Evolutionary conservation across 2,329 filamentous ascomycete genomes (phyloP).

Genomic region (Botrytis elliptica): DNA sequence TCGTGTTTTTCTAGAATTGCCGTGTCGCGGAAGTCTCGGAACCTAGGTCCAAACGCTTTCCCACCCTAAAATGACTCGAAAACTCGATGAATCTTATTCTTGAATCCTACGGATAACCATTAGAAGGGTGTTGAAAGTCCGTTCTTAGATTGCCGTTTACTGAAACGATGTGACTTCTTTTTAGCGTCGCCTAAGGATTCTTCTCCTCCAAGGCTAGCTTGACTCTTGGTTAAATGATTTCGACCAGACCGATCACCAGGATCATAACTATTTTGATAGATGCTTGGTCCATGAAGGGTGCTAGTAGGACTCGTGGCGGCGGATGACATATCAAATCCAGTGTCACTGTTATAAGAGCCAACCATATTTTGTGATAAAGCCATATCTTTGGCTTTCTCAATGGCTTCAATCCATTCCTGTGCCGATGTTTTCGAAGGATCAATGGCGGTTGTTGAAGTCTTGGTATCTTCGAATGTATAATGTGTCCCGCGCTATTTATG

Average conservation of each 20-base stretch:
- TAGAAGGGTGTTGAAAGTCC: conserved; percentile 72
- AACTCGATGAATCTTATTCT: not conserved
- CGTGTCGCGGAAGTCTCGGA: not conserved
- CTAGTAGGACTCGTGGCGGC: conserved; percentile 71
- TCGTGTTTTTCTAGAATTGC: not conserved
- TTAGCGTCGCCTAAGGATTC: conserved; percentile 39
- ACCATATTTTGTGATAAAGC: conserved; percentile 70
- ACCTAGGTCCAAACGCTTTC: not conserved
- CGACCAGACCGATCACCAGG: conserved; percentile 54
- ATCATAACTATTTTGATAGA: conserved; percentile 53
- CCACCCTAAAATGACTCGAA: not conserved
- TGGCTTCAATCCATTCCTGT: conserved; percentile 87
- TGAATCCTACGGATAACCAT: not conserved
- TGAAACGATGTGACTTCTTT: conserved; percentile 69
- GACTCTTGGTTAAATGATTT: conserved; percentile 59
- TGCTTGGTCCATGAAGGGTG: conserved; percentile 62
- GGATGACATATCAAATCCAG: conserved; percentile 67
- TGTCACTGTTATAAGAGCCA: conserved; percentile 65
- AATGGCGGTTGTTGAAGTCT: conserved; percentile 59
- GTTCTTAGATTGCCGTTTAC: conserved; percentile 90
- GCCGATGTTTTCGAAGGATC: conserved; percentile 67
- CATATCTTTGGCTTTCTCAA: conserved; percentile 83
- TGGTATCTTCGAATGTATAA: conserved; percentile 91
- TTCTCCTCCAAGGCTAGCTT: conserved; percentile 50
- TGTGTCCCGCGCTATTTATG: conserved; percentile 70